These are phyloP conservation scores for Citrus maxima DNA, from an alignment of 345 rosid species.

Conservation along the genomic window DNA sequence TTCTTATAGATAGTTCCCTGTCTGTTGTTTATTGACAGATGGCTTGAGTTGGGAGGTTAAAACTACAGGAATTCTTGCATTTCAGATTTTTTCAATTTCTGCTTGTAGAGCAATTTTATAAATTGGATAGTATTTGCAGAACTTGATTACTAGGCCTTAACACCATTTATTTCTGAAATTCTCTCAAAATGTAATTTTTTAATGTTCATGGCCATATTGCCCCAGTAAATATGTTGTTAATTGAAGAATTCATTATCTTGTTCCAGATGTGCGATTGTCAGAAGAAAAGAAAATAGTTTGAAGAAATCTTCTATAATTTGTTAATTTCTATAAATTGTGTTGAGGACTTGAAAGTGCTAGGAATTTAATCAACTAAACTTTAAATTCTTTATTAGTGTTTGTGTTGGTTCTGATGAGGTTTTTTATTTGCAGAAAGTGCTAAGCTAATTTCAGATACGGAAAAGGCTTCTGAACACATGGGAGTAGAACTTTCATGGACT, in stretches of 20 bases:
- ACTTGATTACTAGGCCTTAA: background rate
- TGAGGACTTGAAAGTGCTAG: background rate
- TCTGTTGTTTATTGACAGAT: background rate
- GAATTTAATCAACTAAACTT: background rate
- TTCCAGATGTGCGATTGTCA: background rate
- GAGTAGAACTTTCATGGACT: slow-evolving; percentile 53
- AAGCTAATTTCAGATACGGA: slow-evolving; percentile 60
- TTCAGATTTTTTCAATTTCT: background rate
- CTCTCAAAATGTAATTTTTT: background rate
- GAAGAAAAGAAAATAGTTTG: background rate
- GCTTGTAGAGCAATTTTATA: background rate
- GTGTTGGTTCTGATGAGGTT: background rate
- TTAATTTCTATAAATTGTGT: background rate
- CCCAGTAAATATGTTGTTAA: too few relatives aligned
- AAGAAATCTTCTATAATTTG: background rate
- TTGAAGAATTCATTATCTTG: background rate
- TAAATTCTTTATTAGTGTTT: background rate
- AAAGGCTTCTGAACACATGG: slow-evolving; percentile 51
- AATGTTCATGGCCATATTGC: background rate
- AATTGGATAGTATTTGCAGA: background rate
- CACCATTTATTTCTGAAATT: background rate
- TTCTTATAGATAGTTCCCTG: too few relatives aligned
- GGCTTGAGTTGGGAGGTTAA: background rate
- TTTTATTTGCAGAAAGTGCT: slow-evolving; percentile 47
- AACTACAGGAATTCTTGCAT: background rate